A percentile compares a stretch with the other conserved stretches of the same genome.
Evolutionary conservation across 495 filamentous ascomycete species (phyloP).

Genomic region (Aspergillus sclerotioniger): DNA sequence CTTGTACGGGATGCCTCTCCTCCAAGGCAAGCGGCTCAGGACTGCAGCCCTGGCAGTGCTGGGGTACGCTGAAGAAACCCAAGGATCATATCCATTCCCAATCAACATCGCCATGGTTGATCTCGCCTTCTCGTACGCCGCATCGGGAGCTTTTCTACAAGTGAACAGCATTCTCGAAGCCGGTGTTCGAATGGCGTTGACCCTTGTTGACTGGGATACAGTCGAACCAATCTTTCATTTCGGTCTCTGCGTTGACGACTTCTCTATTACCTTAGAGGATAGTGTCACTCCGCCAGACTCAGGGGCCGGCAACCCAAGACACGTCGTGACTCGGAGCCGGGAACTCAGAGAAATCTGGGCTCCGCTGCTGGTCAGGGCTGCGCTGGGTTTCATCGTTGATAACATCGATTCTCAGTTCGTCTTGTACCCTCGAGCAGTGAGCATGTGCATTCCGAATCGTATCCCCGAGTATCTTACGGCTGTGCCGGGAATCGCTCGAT

Average conservation of each 20-base stretch:
- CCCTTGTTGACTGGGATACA: conserved; percentile 28
- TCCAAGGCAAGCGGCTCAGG: conserved; percentile 12
- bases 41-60: conserved; percentile 10
- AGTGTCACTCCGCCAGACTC: neutral
- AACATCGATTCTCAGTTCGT: conserved; percentile 19
- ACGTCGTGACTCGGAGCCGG: neutral
- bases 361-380: conserved; percentile 14
- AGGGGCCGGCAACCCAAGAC: neutral
- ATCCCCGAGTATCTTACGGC: conserved; percentile 23
- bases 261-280: conserved; percentile 15
- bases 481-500: conserved; percentile 21
- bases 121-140: conserved; percentile 32
- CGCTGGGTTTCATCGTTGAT: conserved; percentile 22
- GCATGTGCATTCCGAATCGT: conserved; percentile 22
- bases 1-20: conserved; percentile 26
- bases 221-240: conserved; percentile 30
- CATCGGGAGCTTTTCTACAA: conserved; percentile 30
- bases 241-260: conserved; percentile 19
- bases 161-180: conserved; percentile 19
- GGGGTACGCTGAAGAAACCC: conserved; percentile 15
- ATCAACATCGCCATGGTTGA: conserved; percentile 24
- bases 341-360: conserved; percentile 18
- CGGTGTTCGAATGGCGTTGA: conserved; percentile 27
- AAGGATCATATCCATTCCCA: conserved; percentile 9
- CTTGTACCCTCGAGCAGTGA: conserved; percentile 23